phyloP scores from a whole-genome alignment of 1,284 basidiomycete species.

The Kalmanozyma brasiliensis region DNA sequence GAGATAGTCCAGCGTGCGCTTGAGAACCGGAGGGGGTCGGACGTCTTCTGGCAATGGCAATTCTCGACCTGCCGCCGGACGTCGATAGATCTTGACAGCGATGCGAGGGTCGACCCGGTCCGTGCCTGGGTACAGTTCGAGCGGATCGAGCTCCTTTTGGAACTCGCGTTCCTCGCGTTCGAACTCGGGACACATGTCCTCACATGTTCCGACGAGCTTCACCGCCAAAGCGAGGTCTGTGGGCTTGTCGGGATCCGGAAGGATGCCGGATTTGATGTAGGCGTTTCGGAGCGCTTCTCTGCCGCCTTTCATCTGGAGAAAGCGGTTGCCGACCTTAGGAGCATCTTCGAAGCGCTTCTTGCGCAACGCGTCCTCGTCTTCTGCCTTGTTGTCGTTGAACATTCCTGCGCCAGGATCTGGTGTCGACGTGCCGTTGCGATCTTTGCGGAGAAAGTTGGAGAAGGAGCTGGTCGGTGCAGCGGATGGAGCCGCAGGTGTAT shows the following conservation, averaged over 20 bases:
- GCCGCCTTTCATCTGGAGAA: constrained; percentile 48
- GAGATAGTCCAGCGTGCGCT: constrained; percentile 88
- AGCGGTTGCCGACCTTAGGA: constrained; percentile 51
- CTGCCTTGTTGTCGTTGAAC: not conserved
- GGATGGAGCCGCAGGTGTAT: constrained; percentile 4
- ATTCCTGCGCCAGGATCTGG: constrained; percentile 11
- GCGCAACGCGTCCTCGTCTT: constrained; percentile 47
- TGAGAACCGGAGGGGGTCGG: constrained; percentile 84
- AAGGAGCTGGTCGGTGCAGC: constrained; percentile 36
- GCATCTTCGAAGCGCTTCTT: constrained; percentile 53
- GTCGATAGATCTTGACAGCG: constrained; percentile 94
- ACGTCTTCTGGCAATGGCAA: constrained; percentile 86
- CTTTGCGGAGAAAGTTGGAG: constrained; percentile 47
- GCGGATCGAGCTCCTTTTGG: constrained; percentile 86
- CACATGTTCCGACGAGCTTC: constrained; percentile 87
- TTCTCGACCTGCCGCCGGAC: constrained; percentile 88
- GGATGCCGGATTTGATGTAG: constrained; percentile 84
- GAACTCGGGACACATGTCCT: constrained; percentile 92
- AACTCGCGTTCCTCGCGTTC: constrained; percentile 90
- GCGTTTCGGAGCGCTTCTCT: constrained; percentile 73
- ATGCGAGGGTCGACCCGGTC: constrained; percentile 82
- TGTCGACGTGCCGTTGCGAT: constrained; percentile 32
- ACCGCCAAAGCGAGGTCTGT: constrained; percentile 87
- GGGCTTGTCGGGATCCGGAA: constrained; percentile 82
- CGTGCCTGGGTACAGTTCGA: constrained; percentile 74